A percentile compares a stretch with the other conserved stretches of the same genome.
Conservation (phyloP, 495 filamentous ascomycete species). For the Neurospora sp. region DNA sequence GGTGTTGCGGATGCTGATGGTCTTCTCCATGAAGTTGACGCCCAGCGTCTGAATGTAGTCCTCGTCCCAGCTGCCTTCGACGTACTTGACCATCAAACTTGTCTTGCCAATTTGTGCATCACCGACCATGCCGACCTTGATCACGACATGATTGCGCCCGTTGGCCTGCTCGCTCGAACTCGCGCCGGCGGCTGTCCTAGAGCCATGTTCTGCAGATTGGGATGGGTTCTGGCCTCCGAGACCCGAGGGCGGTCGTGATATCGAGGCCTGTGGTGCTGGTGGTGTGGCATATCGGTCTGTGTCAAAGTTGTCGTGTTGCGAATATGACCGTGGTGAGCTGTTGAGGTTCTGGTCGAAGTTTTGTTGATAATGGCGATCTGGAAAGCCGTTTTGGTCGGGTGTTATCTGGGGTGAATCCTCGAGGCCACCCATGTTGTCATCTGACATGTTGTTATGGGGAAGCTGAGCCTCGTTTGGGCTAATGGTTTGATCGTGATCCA, state of each 20-base stretch:
- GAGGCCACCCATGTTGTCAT: constrained; percentile 30
- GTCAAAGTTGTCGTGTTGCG: constrained; percentile 22
- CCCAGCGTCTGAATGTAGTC: constrained; percentile 98
- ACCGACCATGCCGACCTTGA: constrained; percentile 99
- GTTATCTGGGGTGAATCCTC: constrained; percentile 23
- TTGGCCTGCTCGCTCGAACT: constrained; percentile 32
- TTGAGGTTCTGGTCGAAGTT: constrained; percentile 29
- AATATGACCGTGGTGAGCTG: constrained; percentile 18
- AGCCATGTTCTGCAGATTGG: constrained; percentile 24
- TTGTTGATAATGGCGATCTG: constrained; percentile 23
- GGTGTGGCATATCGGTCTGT: constrained; percentile 30
- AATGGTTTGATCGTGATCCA: constrained; percentile 32
- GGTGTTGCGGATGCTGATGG: constrained; percentile 98
- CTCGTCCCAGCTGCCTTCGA: constrained; percentile 98
- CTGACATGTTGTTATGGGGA: constrained; percentile 4
- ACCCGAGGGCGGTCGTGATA: constrained; percentile 41
- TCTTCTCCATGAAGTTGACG: constrained; percentile 99
- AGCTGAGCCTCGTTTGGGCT: neutral
- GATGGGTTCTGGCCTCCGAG: constrained; percentile 31
- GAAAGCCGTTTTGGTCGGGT: constrained; percentile 15
- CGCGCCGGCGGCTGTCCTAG: constrained; percentile 26
- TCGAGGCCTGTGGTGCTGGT: constrained; percentile 24
- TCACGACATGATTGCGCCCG: constrained; percentile 81
- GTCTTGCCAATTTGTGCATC: constrained; percentile 99
- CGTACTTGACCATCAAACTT: constrained; percentile 98